Base-by-base conservation (phyloP, 257 asterid genomes). In the Striga asiatica region DNA sequence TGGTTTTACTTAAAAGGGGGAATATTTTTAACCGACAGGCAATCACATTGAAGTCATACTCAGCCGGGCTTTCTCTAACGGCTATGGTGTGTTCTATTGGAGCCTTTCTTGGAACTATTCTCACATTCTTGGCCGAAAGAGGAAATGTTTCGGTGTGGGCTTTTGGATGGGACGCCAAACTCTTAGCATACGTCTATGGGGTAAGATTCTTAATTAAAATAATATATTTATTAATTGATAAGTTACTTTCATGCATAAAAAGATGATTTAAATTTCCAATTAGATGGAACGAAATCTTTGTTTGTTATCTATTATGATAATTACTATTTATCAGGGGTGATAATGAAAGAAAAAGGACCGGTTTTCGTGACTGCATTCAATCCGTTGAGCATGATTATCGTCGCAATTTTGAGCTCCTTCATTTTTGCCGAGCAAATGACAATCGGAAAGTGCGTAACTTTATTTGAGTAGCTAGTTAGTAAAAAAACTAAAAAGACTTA, bases 371-470 rank as follows among this genome's bases (percentile, higher is more conserved):
- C 41, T 0, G 41, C 41, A 35, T 35, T 35, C 12, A 35, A 35
- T 14, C 41, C 41, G 0, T 35, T 35, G 41, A 35, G 41, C 3
- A 35, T 35, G 41, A 14, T 35, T 11, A 35, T 35, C 9, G 41
- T 35, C 3, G 41, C 41, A 1, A 35, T 71, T 13, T 3, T 71
- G 49, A 67, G 74, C 50, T 67, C 78, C 4, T 74, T 74, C 70
- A 59, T 78, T 51, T 71, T 78, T 16, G 50, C 71, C 0, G 76
- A 74, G 70, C 67, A 74, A 55, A 31, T 71, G 48, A 65, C 61
- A 55, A 61, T 74, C 38, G 81, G 81, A 65, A 78, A 68, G 84
- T 72, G 64, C 62, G 69, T 50, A 1, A 29, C 35, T 29, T 29
- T 7, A 29, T 29, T 10, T 27, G n/a, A 27, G 31, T 27, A 27